phyloP scores from a whole-genome alignment of 176 grass and related monocot species.

The Avena sativa region DNA sequence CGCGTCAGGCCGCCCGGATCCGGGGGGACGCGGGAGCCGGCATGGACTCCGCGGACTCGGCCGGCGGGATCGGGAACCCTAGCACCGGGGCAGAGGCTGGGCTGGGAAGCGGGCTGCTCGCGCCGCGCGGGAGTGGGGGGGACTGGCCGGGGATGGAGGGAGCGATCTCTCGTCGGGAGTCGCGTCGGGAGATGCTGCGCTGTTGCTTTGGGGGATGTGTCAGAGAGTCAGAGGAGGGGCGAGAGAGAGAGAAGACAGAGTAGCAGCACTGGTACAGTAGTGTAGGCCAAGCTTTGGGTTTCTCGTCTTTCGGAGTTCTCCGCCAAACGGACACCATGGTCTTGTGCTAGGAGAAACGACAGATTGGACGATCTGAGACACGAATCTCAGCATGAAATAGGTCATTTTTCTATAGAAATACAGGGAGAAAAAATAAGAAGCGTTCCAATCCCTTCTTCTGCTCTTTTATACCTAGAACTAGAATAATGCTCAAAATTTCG shows the following conservation, averaged over 20 bases:
- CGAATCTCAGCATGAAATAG: too few relatives aligned
- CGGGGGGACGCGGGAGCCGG: conserved; percentile 18
- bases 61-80: conserved; percentile 44
- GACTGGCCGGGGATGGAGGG: not conserved
- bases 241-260: not conserved
- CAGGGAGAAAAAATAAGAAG: too few relatives aligned
- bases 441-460: too few relatives aligned
- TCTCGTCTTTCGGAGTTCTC: not conserved
- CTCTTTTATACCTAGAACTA: too few relatives aligned
- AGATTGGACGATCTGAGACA: not conserved
- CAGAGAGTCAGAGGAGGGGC: conserved; percentile 29
- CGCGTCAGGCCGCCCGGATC: conserved; percentile 59
- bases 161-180: conserved; percentile 43
- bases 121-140: not conserved
- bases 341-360: not conserved
- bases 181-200: conserved; percentile 22
- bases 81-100: conserved; percentile 13
- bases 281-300: not conserved
- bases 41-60: conserved; percentile 35
- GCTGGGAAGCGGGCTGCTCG: not conserved
- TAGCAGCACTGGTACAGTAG: not conserved
- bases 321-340: not conserved
- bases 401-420: too few relatives aligned
- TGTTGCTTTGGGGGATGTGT: conserved; percentile 36
- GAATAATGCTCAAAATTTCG: too few relatives aligned